Evolutionary conservation across 83 land plant species (phyloP).

Genomic region (Picea abies): DNA sequence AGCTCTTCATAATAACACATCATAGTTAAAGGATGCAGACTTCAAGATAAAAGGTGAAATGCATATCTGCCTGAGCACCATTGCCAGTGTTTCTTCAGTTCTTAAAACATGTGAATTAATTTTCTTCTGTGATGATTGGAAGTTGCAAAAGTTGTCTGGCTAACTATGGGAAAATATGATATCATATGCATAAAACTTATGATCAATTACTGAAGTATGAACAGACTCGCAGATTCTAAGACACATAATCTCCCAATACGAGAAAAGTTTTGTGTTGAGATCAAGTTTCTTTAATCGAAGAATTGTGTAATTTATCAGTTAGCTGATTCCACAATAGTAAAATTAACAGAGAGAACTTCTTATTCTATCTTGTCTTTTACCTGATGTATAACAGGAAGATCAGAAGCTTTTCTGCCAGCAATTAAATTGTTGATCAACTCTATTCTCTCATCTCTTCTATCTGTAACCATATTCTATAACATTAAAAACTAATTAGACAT

Average conservation of each 20-base stretch:
- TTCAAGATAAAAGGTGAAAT: neutral
- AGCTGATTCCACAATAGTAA: neutral
- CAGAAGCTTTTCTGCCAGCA: neutral
- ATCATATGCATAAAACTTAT: neutral
- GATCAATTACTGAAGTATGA: neutral
- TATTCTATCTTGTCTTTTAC: conserved; percentile 1
- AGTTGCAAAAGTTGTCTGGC: neutral
- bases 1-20: no score
- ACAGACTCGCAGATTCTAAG: neutral
- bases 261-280: neutral
- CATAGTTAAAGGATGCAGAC: no score
- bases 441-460: conserved; percentile 10
- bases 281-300: neutral
- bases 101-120: neutral
- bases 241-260: neutral
- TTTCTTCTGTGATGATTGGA: neutral
- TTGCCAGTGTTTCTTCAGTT: neutral
- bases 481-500: neutral
- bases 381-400: conserved; percentile 10
- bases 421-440: conserved; percentile 18
- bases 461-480: conserved; percentile 11
- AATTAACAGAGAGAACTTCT: neutral
- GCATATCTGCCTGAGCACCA: neutral
- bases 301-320: neutral
- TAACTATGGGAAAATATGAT: neutral